These are phyloP conservation scores for Lizanozyma gosingica DNA, from an alignment of 1,139 yeast species.

Conservation along the genomic window DNA sequence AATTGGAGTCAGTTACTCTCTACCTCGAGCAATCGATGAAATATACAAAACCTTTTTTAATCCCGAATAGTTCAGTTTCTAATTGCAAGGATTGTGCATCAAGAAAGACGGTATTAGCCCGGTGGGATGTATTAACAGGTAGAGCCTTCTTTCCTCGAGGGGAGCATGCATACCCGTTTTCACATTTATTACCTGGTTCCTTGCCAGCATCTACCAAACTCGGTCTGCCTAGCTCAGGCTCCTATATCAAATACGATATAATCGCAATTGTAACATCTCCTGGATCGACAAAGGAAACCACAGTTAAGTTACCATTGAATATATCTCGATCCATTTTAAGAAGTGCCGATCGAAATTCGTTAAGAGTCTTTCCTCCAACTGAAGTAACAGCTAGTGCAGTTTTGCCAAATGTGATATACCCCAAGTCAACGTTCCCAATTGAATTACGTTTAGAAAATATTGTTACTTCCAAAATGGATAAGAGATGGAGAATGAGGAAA, in stretches of 20 bases:
- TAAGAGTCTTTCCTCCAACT: constrained; percentile 93
- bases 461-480: constrained; percentile 36
- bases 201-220: constrained; percentile 70
- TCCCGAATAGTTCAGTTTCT: constrained; percentile 41
- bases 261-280: constrained; percentile 52
- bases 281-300: constrained; percentile 20
- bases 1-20: constrained; percentile 50
- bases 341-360: constrained; percentile 79
- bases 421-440: constrained; percentile 75
- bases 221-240: constrained; percentile 44
- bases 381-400: constrained; percentile 80
- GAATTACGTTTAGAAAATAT: constrained; percentile 80
- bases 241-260: constrained; percentile 63
- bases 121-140: constrained; percentile 76
- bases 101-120: constrained; percentile 55
- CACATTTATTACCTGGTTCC: constrained; percentile 87
- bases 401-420: constrained; percentile 82
- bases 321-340: constrained; percentile 69
- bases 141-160: constrained; percentile 52
- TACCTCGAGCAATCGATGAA: constrained; percentile 61
- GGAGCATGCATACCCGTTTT: constrained; percentile 83
- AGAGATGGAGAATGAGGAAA: constrained; percentile 92
- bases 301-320: constrained; percentile 57
- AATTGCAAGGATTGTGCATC: constrained; percentile 51
- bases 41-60: constrained; percentile 56